These are phyloP conservation scores for Rutstroemia sp. DNA, from an alignment of 2,329 filamentous ascomycete species.

Conservation along the genomic window DNA sequence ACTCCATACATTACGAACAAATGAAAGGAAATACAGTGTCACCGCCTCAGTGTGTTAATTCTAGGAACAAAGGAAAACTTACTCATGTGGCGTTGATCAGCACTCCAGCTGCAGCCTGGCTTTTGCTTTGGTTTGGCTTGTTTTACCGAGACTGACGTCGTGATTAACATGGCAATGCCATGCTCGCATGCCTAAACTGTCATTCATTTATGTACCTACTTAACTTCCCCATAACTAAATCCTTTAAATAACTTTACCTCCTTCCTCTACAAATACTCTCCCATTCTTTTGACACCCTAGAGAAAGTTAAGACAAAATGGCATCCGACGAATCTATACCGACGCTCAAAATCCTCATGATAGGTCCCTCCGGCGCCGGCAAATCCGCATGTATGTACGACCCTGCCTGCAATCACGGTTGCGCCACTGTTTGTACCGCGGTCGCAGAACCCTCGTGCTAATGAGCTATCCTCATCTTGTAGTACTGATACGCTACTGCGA, in stretches of 20 bases:
- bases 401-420: background rate
- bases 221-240: background rate
- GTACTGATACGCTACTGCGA: slow-evolving; percentile 49
- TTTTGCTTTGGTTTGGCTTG: background rate
- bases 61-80: no score
- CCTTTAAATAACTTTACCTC: background rate
- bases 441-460: background rate
- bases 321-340: slow-evolving; percentile 40
- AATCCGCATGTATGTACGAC: slow-evolving; percentile 37
- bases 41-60: no score
- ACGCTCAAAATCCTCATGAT: slow-evolving; percentile 48
- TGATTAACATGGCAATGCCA: background rate
- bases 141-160: background rate
- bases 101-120: background rate
- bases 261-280: background rate
- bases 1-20: no score
- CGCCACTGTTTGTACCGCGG: background rate
- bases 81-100: no score
- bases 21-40: no score
- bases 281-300: background rate
- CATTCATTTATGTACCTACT: background rate
- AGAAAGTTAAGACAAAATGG: slow-evolving; percentile 27
- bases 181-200: background rate
- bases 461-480: slow-evolving; percentile 20
- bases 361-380: slow-evolving; percentile 48